phyloP scores from a whole-genome alignment of 2,329 filamentous ascomycete genomes.

The Stemphylium vesicarium region DNA sequence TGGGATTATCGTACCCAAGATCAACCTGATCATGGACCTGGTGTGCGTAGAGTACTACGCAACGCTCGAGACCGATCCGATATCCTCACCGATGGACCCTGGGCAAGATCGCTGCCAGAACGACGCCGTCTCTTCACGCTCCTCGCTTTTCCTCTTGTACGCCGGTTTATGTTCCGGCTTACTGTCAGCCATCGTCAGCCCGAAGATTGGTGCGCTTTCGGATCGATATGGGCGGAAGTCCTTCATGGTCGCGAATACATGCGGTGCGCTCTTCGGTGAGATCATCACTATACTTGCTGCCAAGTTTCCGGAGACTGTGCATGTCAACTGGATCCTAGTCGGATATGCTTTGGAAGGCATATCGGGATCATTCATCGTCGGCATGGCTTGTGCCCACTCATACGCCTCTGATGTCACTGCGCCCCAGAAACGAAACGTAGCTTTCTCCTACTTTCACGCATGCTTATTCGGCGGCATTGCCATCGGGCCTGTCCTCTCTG shows the following conservation, averaged over 20 bases:
- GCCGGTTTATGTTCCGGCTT: constrained; percentile 76
- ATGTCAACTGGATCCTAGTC: constrained; percentile 79
- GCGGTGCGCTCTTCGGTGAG: constrained; percentile 77
- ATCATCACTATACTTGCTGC: constrained; percentile 79
- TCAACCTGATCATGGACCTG: constrained; percentile 84
- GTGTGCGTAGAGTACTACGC: constrained; percentile 84
- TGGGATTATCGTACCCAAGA: constrained; percentile 81
- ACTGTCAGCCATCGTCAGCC: constrained; percentile 80
- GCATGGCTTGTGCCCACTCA: constrained; percentile 78
- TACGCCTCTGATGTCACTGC: constrained; percentile 90
- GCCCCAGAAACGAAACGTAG: constrained; percentile 77
- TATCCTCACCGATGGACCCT: constrained; percentile 39
- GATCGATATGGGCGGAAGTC: constrained; percentile 83
- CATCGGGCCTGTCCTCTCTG: constrained; percentile 80
- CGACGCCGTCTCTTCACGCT: constrained; percentile 76
- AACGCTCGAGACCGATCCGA: constrained; percentile 56
- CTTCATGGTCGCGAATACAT: constrained; percentile 74
- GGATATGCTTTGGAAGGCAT: constrained; percentile 82
- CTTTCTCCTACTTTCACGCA: constrained; percentile 89
- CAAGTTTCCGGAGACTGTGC: constrained; percentile 72
- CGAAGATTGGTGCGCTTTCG: constrained; percentile 82
- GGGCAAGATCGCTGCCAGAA: constrained; percentile 73
- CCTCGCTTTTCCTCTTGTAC: constrained; percentile 79
- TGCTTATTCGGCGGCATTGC: constrained; percentile 90
- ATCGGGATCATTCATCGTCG: constrained; percentile 85